Evolutionary conservation across 2,329 filamentous ascomycete genomes (phyloP), one percentile per base, ranked within the genome.

Genomic region (Aspergillus felis): DNA sequence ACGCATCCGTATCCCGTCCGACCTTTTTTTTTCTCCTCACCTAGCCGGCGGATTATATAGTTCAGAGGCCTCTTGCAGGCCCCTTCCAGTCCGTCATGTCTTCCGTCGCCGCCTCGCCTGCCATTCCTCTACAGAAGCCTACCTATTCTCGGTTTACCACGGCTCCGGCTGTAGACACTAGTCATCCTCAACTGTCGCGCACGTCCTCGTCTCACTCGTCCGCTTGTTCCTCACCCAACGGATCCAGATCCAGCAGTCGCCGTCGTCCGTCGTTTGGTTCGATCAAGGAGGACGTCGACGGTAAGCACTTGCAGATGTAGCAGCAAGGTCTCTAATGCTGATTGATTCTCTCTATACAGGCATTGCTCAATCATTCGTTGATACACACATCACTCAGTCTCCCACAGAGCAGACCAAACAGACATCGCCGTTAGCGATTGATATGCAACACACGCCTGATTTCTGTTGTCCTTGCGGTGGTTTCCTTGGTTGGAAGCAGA

Each of bases 401-500:
- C 64, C 67, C 7, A 64, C 64, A 47, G 67, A 74, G 14, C 56
- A 64, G 5, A 46, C 59, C 32, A 70, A 67, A 48, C 41, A 56
- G 35, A 63, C 41, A 59, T 63, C 51, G 58, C 58, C 46, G 38
- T n/a, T 35, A 7, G 47, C 22, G n/a, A 53, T 63, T 35, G 67
- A 73, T 24, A 72, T 76, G 68, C 73, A 74, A 56, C 69, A 66
- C 48, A 59, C 67, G 20, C 74, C 74, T 22, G 74, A 76, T 49
- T 78, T 78, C 57, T 79, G 76, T 66, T 79, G 77, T 64, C 76
- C 75, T 9, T 79, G 77, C 57, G 76, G 76, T 51, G 74, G 75
- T 28, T 77, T 77, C 56, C 62, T 74, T 47, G 75, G 75, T 42
- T 78, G 76, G 76, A 79, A 78, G 62, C 74, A 76, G 63, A 77